Evolutionary conservation across 2,329 filamentous ascomycete species (phyloP), one percentile per base, ranked within the genome.

Genomic region (Phaeosphaeria sp.): DNA sequence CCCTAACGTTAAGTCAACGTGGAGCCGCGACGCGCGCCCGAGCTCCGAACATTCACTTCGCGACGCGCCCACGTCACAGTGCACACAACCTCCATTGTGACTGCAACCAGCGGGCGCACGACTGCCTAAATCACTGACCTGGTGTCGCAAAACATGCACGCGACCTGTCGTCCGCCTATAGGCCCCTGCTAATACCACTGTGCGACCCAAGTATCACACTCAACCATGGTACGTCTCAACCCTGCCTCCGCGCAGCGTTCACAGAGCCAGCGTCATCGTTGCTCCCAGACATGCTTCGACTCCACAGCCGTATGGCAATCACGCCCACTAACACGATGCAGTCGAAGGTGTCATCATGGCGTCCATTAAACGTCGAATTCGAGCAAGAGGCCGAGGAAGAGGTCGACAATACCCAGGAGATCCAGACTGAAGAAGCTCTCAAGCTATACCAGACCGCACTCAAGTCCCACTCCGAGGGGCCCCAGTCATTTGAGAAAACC

Each of bases 381-480:
- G 95, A 97, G 79, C 92, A 96, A 72, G 91, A 92, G 56, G 83
- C 90, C 63, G 93, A 97, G 73, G 92, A 96, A 69, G 93, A 97
- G 78, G 83, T 97, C 72, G 95, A 99, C 76, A 93, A 95, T 70
- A 97, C 93, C 33, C 95, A 94, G 76, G 94, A 98, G 77, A 88
- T 99, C 52, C 93, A 97, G 83, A 94, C 98, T 72, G 95, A 99
- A 72, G 95, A 99, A 80, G 93, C 95, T 48, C 82, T 99, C 61
- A 98, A 97, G 79, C 86, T 94, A 36, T 99, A 97, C 75, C 93
- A 98, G 73, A 89, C 85, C 67, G 95, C 95, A 47, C 81, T 99
- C 56, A 97, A 94, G 76, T 87, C 93, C 65, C 95, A 99, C 74
- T 90, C 94, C 1, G 92, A 96, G 78, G 93, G 95, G 1, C 88